Evolutionary conservation across 2,329 filamentous ascomycete genomes (phyloP), one percentile per base, ranked within the genome.

Genomic region (Davidsoniella eucalypti): DNA sequence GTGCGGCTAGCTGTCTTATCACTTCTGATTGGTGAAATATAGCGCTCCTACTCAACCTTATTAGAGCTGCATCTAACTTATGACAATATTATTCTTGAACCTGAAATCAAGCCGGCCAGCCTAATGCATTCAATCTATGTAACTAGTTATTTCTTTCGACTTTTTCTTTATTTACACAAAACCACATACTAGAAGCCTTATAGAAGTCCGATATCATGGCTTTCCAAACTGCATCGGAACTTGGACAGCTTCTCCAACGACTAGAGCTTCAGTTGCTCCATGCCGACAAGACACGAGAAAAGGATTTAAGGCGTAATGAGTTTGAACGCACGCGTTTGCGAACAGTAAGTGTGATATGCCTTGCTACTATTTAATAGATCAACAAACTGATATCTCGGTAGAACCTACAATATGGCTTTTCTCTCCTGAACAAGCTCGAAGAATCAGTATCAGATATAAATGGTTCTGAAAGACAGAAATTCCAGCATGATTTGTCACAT

Each of bases 251-350:
- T 46, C 72, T 88, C 5, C 65, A 67, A 47, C 77, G 82, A 29
- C 67, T 87, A 37, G 78, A 85, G 57, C 71, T 75, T 54, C 77
- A 69, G 33, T 69, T 87, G 48, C 69, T 86, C 37, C 73, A 75
- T 50, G 70, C 76, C 26, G 73, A 79, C 54, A 69, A 73, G 50
- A 75, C 80, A 49, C 71, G 73, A 46, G 75, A 79, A 61, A 44
- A 38, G 12, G 40, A 43, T 40, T 18, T 54, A 40, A 50, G 50
- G 14, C 33, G 42, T 10, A 54, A 49, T 42, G 50, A 50, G 29
- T 47, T 52, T 26, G 53, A 54, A 51, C 47, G 53, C 3, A 44
- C 44, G 40, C 47, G 40, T 29, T 36, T 47, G 3, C 46, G 52
- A 36, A 45, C 17, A 40, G 52, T 54, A 52, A 17, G 29, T 38